phyloP scores from a whole-genome alignment of 768 basidiomycete species.

The Tricholoma flavovirens region DNA sequence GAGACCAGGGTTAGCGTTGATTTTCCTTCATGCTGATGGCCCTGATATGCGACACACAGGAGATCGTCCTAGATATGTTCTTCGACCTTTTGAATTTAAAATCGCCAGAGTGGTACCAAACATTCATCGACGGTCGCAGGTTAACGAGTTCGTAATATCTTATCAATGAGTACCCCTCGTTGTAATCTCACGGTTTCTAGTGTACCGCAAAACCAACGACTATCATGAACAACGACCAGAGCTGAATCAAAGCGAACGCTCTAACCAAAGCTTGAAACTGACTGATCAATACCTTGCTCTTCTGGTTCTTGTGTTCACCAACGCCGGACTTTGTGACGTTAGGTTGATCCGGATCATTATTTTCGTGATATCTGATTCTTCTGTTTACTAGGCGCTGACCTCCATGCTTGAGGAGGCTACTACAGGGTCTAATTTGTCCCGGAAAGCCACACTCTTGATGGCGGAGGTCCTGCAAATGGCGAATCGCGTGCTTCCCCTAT shows the following conservation, averaged over 20 bases:
- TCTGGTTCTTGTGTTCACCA: slow-evolving; percentile 75
- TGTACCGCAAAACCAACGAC: slow-evolving; percentile 59
- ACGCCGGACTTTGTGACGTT: slow-evolving; percentile 87
- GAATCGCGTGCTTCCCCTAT: slow-evolving; percentile 79
- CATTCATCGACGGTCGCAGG: slow-evolving; percentile 84
- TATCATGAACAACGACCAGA: slow-evolving; percentile 27
- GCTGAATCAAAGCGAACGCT: slow-evolving; percentile 38
- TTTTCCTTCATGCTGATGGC: not conserved
- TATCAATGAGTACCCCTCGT: not conserved
- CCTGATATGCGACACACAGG: slow-evolving; percentile 41
- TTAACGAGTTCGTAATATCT: slow-evolving; percentile 61
- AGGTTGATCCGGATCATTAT: slow-evolving; percentile 1
- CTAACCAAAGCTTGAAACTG: slow-evolving; percentile 60
- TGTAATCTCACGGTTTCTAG: slow-evolving; percentile 25
- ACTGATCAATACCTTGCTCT: slow-evolving; percentile 92
- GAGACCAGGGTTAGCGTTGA: slow-evolving; percentile 64
- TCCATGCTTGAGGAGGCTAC: slow-evolving; percentile 79
- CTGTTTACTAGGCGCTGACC: slow-evolving; percentile 61
- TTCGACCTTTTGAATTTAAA: slow-evolving; percentile 91
- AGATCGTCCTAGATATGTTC: slow-evolving; percentile 90
- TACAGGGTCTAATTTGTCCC: slow-evolving; percentile 64
- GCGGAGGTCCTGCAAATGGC: slow-evolving; percentile 88
- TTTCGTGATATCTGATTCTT: not conserved
- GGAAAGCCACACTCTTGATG: slow-evolving; percentile 87
- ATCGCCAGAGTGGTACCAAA: slow-evolving; percentile 87